These are phyloP conservation scores for Filobasidium uniguttulatum DNA, from an alignment of 1,284 basidiomycete species.

Conservation along the genomic window DNA sequence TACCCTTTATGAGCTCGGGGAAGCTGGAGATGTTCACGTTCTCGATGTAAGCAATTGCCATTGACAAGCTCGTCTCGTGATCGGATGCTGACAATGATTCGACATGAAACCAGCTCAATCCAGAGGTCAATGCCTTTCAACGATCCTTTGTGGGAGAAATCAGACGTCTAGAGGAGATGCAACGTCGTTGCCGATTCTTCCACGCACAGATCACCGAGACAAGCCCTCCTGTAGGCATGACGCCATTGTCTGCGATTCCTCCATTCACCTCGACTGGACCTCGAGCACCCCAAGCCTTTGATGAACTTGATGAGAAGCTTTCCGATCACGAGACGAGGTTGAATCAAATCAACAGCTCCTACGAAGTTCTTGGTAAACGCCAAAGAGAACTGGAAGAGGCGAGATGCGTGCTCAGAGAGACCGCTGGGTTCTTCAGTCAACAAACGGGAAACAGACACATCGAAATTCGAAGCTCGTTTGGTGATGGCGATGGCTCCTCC, in stretches of 20 bases:
- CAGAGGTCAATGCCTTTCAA: slow-evolving; percentile 91
- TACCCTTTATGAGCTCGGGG: slow-evolving; percentile 85
- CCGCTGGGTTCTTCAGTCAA: slow-evolving; percentile 87
- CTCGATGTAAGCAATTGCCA: slow-evolving; percentile 60
- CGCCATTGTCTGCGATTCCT: slow-evolving; percentile 65
- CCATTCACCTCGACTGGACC: slow-evolving; percentile 74
- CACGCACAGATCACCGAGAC: slow-evolving; percentile 72
- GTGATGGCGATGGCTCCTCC: slow-evolving; percentile 62
- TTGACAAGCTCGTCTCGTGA: not conserved
- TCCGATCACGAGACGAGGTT: slow-evolving; percentile 77
- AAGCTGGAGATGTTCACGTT: slow-evolving; percentile 92
- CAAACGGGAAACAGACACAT: slow-evolving; percentile 67
- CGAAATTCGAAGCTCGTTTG: slow-evolving; percentile 76
- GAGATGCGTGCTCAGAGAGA: slow-evolving; percentile 82
- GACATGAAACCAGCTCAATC: slow-evolving; percentile 57
- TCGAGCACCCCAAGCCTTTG: slow-evolving; percentile 79
- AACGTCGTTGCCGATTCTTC: slow-evolving; percentile 85
- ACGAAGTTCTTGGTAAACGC: slow-evolving; percentile 75
- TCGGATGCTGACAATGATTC: not conserved
- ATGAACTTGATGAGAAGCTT: slow-evolving; percentile 80
- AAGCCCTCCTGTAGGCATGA: slow-evolving; percentile 52
- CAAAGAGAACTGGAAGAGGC: slow-evolving; percentile 85
- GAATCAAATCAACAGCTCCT: slow-evolving; percentile 84
- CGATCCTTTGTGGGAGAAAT: slow-evolving; percentile 95
- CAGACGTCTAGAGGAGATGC: slow-evolving; percentile 88